Base-by-base conservation (phyloP, 495 filamentous ascomycete genomes). In the Neurospora pannonica region DNA sequence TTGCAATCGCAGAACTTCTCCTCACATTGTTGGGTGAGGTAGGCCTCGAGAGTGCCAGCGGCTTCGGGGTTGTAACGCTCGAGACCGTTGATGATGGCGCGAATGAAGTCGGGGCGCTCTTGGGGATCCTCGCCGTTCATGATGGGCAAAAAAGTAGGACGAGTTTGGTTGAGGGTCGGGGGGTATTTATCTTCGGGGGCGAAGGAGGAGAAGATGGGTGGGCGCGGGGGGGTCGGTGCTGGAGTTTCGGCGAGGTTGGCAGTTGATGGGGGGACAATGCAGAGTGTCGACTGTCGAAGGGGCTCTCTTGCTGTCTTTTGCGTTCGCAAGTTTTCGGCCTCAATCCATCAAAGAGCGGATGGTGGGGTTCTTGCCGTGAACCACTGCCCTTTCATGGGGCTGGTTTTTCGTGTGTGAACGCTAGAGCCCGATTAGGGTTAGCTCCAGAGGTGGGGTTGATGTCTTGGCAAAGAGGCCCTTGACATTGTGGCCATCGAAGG, bases 61-160 rank as follows among this genome's bases (percentile, higher is more conserved):
- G 95, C 97, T 84, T 99, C 96, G 54, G 97, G 97, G 84, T 99
- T 99, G 86, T 99, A 99, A 75, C 97, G 88, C 85, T 99, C 96
- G 75, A 99, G 92, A 73, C 97, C 94, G 85, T 92, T 92, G 77
- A 99, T 92, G 78, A 98, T 97, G 82, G 84, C 88, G 81, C 93
- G 92, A 83, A 99, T 97, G 81, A 95, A 88, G 77, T 93, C 92
- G 72, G 97, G 95, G 82, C 97, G 89, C 77, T 92, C 90, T 74
- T 82, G 78, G 77, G 85, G 85, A 80, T 87, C 85, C 83, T 87
- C 85, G 80, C 84, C 85, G 84, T 85, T 85, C 85, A 87, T 87
- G 79, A 77, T 86, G 83, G 77, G 74, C 78, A 75, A 73, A 78
- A 78, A 74, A 73, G 80, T 67, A 78, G 77, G 62, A 43, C 62